Evolutionary conservation across 2,329 filamentous ascomycete species (phyloP), one percentile per base, ranked within the genome.

Genomic region (Gnomoniopsis sp.): DNA sequence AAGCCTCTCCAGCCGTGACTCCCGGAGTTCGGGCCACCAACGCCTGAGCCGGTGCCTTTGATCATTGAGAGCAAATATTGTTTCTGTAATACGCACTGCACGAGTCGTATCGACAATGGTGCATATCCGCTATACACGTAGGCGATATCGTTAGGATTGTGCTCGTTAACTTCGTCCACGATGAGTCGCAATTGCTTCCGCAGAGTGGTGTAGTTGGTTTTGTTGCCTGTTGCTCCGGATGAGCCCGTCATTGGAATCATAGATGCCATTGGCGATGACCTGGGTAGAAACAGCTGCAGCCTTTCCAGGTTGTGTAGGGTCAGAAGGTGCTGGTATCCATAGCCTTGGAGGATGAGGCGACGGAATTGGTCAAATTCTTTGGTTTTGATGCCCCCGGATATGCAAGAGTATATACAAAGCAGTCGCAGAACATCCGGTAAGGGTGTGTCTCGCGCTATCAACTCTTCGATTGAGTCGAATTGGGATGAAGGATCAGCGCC

Each of bases 121-220:
- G 96, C 95, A 70, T 98, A 99, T 54, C 95, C 96, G 64, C 91
- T 96, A 75, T 98, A 99, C 12, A 97, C 93, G 68, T 99, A 99
- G n/a, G 93, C 89, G 62, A 98, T 88, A 67, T 99, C 95, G 67
- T 95, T 90, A 2, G 95, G 95, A 49, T 96, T 89, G 60, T 95
- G 88, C 73, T 99, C 95, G 69, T 96, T 93, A 43, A 99, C 93
- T 71, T 98, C 95, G 70, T 99, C 95, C 57, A 97, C 89, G 70
- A 97, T 96, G 17, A 99, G 83, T 33, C 89, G 86, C 15, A 99
- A 83, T 61, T 88, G 87, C 71, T 95, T 96, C 56, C 96, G 88
- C 6, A 98, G 78, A 65, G 91, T 90, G 4, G 86, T 88, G 75
- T 97, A 99, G 71, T 98, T 97, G 12, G 93, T 96, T 72, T 92